phyloP scores from a whole-genome alignment of 2,329 filamentous ascomycete species.

The Paraphaeosphaeria minitans region DNA sequence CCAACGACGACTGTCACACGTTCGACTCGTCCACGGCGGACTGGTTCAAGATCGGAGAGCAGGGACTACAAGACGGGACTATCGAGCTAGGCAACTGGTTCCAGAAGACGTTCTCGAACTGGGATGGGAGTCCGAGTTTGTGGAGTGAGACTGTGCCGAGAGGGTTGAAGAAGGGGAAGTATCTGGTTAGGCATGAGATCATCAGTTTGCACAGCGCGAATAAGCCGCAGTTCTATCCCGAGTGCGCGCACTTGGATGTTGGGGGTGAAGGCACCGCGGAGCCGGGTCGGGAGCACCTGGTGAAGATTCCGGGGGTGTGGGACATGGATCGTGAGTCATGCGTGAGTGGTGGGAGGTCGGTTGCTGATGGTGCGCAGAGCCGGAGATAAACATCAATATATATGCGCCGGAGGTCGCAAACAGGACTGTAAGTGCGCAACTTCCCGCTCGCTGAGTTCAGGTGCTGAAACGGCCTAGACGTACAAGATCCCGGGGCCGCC shows the following conservation, averaged over 20 bases:
- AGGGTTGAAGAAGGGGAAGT: constrained; percentile 27
- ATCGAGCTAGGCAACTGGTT: constrained; percentile 35
- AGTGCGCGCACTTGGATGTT: constrained; percentile 39
- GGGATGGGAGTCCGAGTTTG: constrained; percentile 33
- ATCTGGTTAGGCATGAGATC: constrained; percentile 38
- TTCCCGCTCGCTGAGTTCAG: no score
- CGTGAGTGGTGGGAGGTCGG: neutral
- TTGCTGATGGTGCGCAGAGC: constrained; percentile 26
- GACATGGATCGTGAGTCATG: constrained; percentile 35
- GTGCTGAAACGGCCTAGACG: neutral
- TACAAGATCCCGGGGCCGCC: constrained; percentile 11
- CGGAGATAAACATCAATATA: constrained; percentile 39
- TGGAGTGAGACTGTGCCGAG: constrained; percentile 33
- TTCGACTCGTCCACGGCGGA: constrained; percentile 19
- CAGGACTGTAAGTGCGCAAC: constrained; percentile 24
- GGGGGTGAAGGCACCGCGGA: constrained; percentile 20
- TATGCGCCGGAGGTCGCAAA: constrained; percentile 27
- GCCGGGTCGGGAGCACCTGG: constrained; percentile 29
- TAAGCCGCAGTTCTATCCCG: constrained; percentile 37
- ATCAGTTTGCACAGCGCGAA: constrained; percentile 35
- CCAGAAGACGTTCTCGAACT: constrained; percentile 29
- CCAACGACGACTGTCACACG: constrained; percentile 25
- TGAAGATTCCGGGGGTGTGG: constrained; percentile 38
- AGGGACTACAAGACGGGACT: constrained; percentile 25
- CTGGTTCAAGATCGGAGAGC: constrained; percentile 40